These are phyloP conservation scores for Penicillium corylophilum DNA, from an alignment of 2,329 filamentous ascomycete genomes.

Conservation along the genomic window DNA sequence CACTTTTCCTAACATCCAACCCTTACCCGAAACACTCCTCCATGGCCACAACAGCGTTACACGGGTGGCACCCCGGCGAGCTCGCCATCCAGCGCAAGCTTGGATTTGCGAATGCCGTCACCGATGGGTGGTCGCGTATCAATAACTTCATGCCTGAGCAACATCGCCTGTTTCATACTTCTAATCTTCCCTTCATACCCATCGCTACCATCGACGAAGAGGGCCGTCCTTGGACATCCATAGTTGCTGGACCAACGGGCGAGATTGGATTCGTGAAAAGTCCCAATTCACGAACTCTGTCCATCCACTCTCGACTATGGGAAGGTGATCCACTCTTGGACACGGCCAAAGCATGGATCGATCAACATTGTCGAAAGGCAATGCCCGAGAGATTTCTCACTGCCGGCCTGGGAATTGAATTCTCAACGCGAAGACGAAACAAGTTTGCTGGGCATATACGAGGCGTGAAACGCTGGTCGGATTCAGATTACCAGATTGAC, in stretches of 20 bases:
- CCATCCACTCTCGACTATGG: constrained; percentile 5
- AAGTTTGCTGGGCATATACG: constrained; percentile 19
- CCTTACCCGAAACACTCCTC: neutral
- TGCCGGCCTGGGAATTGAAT: constrained; percentile 21
- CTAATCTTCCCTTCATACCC: constrained; percentile 20
- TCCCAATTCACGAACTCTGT: constrained; percentile 3
- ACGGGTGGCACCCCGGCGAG: constrained; percentile 23
- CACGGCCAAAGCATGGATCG: neutral
- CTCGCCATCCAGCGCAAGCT: constrained; percentile 17
- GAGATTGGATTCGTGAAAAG: constrained; percentile 18
- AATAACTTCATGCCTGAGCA: constrained; percentile 16
- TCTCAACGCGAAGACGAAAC: constrained; percentile 20
- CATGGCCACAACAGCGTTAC: constrained; percentile 9
- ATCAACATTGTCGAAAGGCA: neutral
- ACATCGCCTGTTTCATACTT: constrained; percentile 21
- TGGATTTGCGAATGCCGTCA: constrained; percentile 17
- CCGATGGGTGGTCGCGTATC: constrained; percentile 10
- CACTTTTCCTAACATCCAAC: neutral
- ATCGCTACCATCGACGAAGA: constrained; percentile 16
- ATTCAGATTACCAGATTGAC: constrained; percentile 4
- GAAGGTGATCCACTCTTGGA: constrained; percentile 11
- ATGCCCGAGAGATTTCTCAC: constrained; percentile 6
- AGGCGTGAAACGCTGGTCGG: neutral
- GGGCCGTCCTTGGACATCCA: constrained; percentile 19
- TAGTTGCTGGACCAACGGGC: constrained; percentile 16